Evolutionary conservation across 164 flowering plant genomes (phyloP).

Genomic region (Macadamia integrifolia): DNA sequence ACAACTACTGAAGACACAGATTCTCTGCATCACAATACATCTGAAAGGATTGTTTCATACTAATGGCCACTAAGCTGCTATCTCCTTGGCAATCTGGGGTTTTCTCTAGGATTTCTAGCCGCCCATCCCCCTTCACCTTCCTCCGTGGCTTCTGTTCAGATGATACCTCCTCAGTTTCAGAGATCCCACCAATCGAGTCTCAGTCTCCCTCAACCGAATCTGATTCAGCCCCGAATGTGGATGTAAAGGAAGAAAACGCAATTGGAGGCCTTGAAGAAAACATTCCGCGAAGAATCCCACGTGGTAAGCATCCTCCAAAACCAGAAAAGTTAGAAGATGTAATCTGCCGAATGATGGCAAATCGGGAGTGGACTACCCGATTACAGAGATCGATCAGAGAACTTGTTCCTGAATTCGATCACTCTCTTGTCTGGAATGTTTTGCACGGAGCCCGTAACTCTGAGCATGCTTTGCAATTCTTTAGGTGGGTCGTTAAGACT

Average conservation of each 20-base stretch:
- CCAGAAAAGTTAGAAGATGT: conserved; percentile 58
- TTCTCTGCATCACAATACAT: not conserved
- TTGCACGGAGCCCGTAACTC: conserved; percentile 48
- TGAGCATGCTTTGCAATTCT: conserved; percentile 85
- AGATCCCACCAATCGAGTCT: conserved; percentile 11
- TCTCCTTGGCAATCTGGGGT: not conserved
- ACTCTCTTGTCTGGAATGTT: conserved; percentile 64
- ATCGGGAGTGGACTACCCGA: conserved; percentile 80
- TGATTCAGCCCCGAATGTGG: not conserved
- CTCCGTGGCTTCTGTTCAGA: conserved; percentile 20
- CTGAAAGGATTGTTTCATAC: not conserved
- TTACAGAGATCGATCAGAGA: conserved; percentile 76
- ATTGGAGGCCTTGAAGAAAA: conserved; percentile 1
- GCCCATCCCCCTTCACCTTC: conserved; percentile 11
- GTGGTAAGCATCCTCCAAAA: conserved; percentile 44
- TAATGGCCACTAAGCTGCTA: not conserved
- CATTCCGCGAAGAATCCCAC: conserved; percentile 7
- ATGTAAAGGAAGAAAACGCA: not conserved
- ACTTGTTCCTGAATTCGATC: conserved; percentile 64
- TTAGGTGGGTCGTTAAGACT: conserved; percentile 83
- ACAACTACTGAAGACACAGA: too few relatives aligned
- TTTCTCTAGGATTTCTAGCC: conserved; percentile 2
- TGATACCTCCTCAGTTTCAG: conserved; percentile 1
- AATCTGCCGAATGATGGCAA: conserved; percentile 81
- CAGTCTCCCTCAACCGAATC: not conserved